These are phyloP conservation scores for Mycena polygramma DNA, from an alignment of 768 basidiomycete species.

Conservation along the genomic window DNA sequence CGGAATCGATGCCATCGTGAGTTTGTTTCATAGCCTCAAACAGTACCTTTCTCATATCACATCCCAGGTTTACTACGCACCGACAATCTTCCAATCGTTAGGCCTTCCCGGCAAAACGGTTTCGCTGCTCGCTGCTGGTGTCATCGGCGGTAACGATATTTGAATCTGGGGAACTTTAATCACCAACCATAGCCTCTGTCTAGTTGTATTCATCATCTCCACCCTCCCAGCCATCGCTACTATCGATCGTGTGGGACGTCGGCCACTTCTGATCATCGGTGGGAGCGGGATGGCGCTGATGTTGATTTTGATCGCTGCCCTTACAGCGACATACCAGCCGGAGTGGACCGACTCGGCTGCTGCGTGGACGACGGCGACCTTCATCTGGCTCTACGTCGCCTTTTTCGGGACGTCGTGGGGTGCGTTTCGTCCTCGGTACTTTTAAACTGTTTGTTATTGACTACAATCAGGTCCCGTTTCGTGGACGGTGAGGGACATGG, in stretches of 20 bases:
- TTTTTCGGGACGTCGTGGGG: slow-evolving; percentile 50
- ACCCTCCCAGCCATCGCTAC: slow-evolving; percentile 27
- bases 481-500: slow-evolving; percentile 38
- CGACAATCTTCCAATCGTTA: slow-evolving; percentile 54
- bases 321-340: slow-evolving; percentile 36
- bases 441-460: slow-evolving; percentile 6
- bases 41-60: background rate
- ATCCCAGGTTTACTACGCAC: slow-evolving; percentile 39
- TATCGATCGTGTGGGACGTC: slow-evolving; percentile 54
- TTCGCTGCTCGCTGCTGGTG: slow-evolving; percentile 57
- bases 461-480: slow-evolving; percentile 33
- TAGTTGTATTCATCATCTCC: slow-evolving; percentile 33
- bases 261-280: slow-evolving; percentile 55
- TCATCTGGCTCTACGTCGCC: slow-evolving; percentile 57
- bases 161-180: background rate
- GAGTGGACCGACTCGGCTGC: slow-evolving; percentile 42
- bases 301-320: slow-evolving; percentile 38
- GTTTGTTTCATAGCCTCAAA: slow-evolving; percentile 24
- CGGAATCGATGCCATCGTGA: slow-evolving; percentile 43
- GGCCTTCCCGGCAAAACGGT: slow-evolving; percentile 56
- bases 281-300: slow-evolving; percentile 49
- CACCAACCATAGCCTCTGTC: background rate
- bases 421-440: slow-evolving; percentile 36
- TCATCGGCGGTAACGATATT: slow-evolving; percentile 48
- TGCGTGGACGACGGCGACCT: slow-evolving; percentile 48